Base-by-base conservation (phyloP, 2,329 filamentous ascomycete species). In the Fusarium nematophilum region DNA sequence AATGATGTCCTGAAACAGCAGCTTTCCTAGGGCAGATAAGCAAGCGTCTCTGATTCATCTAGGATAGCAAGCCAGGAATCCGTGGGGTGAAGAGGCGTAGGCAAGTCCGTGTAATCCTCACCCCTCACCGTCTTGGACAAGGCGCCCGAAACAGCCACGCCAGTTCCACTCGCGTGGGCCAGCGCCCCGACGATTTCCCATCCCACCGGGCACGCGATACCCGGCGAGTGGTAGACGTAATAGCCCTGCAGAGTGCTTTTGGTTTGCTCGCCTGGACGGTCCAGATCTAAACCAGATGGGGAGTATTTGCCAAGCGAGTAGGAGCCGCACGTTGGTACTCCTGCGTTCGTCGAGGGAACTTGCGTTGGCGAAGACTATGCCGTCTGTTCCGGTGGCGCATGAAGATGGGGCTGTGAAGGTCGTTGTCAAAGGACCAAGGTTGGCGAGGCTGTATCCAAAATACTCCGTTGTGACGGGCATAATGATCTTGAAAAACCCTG, bases 381-480 rank as follows among this genome's bases (percentile, higher is more conserved):
- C 26, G 14, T 39, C 10, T 14, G 34, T 48, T 6, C 9, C 15
- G 2, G 45, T 39, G 18, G 17, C 23, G 18, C 34, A 48, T 25
- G 44, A 48, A 5, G 34, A 39, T 6, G 45, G 45, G 4, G 45
- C 45, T 25, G 45, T 39, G 10, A 15, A 48, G 36, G 45, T 39
- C 25, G 34, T 48, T 6, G 45, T 39, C 26, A 48, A 29, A 8
- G 45, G 34, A 3, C 45, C 45, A 4, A 48, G 10, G 11, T 48
- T 48, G 8, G 14, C 9, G 11, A 38, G 13, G 3, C 26, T 13
- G 8, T 14, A 39, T 2, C 45, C 45, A 25, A 48, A 48, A 21
- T 39, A 48, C 6, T 21, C 17, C 11, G 45, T 48, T 23, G 34
- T 29, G 26, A 34, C 31, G 4, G 45, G 45, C 45, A 48, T 48